These are phyloP conservation scores for Aspergillus amoenus DNA, from an alignment of 2,329 filamentous ascomycete species.

Conservation along the genomic window DNA sequence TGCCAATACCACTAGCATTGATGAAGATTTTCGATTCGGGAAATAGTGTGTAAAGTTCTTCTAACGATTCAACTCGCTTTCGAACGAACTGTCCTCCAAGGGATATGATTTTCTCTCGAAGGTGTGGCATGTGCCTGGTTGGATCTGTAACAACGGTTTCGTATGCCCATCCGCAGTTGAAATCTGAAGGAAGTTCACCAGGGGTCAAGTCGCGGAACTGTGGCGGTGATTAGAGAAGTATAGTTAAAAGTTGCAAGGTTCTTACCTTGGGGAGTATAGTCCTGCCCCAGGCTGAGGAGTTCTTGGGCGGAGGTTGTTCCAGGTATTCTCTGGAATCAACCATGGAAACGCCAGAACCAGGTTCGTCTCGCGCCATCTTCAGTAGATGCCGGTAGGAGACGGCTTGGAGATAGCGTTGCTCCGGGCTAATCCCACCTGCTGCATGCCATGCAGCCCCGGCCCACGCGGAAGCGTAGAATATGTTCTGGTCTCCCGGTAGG, in stretches of 20 bases:
- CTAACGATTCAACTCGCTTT: slow-evolving; percentile 32
- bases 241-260: not conserved
- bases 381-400: slow-evolving; percentile 35
- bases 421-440: slow-evolving; percentile 34
- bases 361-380: slow-evolving; percentile 35
- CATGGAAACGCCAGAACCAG: slow-evolving; percentile 34
- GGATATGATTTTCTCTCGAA: slow-evolving; percentile 27
- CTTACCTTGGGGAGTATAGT: slow-evolving; percentile 35
- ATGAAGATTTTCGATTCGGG: slow-evolving; percentile 38
- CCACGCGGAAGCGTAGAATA: slow-evolving; percentile 41
- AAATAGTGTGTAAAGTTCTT: slow-evolving; percentile 35
- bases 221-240: not conserved
- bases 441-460: slow-evolving; percentile 42
- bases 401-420: slow-evolving; percentile 37
- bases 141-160: slow-evolving; percentile 40
- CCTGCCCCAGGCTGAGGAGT: slow-evolving; percentile 37
- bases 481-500: slow-evolving; percentile 37
- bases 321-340: slow-evolving; percentile 37
- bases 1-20: slow-evolving; percentile 41
- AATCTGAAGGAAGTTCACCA: slow-evolving; percentile 34
- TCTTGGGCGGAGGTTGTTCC: slow-evolving; percentile 30
- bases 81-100: slow-evolving; percentile 37
- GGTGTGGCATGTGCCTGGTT: slow-evolving; percentile 38
- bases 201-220: slow-evolving; percentile 35
- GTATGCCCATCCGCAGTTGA: slow-evolving; percentile 36